Conservation (phyloP, 179 eudicot species). For the Amaranthus tricolor region DNA sequence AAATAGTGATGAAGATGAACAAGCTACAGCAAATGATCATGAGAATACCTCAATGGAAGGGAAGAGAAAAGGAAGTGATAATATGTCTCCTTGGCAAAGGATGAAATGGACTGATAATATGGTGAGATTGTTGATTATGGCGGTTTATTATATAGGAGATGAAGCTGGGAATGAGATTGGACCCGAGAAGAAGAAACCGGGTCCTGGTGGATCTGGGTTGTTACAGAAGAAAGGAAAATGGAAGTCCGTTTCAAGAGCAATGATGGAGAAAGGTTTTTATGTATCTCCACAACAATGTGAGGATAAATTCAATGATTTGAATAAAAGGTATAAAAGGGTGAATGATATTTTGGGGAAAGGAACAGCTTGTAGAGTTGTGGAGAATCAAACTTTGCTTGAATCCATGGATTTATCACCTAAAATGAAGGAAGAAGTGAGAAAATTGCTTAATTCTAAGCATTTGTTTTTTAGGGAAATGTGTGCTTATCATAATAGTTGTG, state of each 20-base stretch:
- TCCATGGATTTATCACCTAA: conserved; percentile 63
- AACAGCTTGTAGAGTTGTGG: conserved; percentile 72
- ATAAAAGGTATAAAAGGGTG: conserved; percentile 84
- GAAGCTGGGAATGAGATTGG: conserved; percentile 42
- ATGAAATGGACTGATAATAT: conserved; percentile 90
- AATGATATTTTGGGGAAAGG: conserved; percentile 79
- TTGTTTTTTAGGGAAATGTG: conserved; percentile 87
- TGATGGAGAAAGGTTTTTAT: conserved; percentile 82
- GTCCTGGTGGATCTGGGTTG: conserved; percentile 28
- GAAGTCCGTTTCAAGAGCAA: conserved; percentile 85
- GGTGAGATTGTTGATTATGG: conserved; percentile 76
- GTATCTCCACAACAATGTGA: conserved; percentile 95
- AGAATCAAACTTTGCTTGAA: conserved; percentile 67
- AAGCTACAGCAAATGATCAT: conserved; percentile 38
- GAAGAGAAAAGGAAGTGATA: conserved; percentile 34
- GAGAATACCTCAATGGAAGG: conserved; percentile 35
- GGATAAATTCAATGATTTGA: conserved; percentile 82
- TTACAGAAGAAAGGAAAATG: conserved; percentile 92
- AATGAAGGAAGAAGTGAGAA: conserved; percentile 67
- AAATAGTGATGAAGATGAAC: conserved; percentile 59
- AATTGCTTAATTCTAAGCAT: conserved; percentile 80
- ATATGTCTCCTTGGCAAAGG: conserved; percentile 71
- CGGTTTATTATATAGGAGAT: conserved; percentile 75
- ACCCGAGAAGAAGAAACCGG: conserved; percentile 42
- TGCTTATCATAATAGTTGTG: conserved; percentile 79